A percentile compares a stretch with the other conserved stretches of the same genome.
phyloP scores from a whole-genome alignment of 2,329 filamentous ascomycete species.

The Trichophyton equinum region DNA sequence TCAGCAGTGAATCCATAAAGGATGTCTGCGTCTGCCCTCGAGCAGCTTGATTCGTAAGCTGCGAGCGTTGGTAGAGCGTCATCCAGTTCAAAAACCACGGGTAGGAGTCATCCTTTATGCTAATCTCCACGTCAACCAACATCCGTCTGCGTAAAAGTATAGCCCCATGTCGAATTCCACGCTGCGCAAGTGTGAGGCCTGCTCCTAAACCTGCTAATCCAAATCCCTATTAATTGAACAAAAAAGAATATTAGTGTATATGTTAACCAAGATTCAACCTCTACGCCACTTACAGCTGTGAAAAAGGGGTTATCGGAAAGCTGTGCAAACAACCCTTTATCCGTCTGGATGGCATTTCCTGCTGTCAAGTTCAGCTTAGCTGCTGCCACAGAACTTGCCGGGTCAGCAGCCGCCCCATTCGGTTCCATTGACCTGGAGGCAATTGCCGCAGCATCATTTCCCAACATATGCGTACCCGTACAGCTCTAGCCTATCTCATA shows the following conservation, averaged over 20 bases:
- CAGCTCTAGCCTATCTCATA: neutral
- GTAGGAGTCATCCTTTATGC: slow-evolving; percentile 84
- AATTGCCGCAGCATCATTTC: slow-evolving; percentile 9
- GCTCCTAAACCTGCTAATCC: slow-evolving; percentile 84
- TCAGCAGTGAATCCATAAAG: slow-evolving; percentile 42
- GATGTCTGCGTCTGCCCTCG: slow-evolving; percentile 29
- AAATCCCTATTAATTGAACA: slow-evolving; percentile 47
- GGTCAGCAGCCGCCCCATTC: slow-evolving; percentile 20
- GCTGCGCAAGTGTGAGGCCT: slow-evolving; percentile 65
- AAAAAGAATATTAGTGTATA: neutral
- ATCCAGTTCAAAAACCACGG: slow-evolving; percentile 93
- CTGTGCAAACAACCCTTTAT: slow-evolving; percentile 33
- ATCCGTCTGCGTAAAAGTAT: slow-evolving; percentile 68
- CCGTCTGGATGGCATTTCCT: slow-evolving; percentile 21
- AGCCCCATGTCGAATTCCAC: slow-evolving; percentile 59
- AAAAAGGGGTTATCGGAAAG: slow-evolving; percentile 39
- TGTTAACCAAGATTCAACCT: neutral
- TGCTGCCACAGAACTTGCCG: slow-evolving; percentile 13
- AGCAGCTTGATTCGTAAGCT: slow-evolving; percentile 41
- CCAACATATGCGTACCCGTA: slow-evolving; percentile 14
- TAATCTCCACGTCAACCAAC: slow-evolving; percentile 91
- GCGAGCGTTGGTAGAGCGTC: slow-evolving; percentile 58
- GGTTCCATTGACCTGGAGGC: slow-evolving; percentile 26
- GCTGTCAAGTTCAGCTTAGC: slow-evolving; percentile 25
- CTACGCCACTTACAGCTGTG: slow-evolving; percentile 31